phyloP scores from a whole-genome alignment of 768 basidiomycete species.

The Lyophyllum semitale region DNA sequence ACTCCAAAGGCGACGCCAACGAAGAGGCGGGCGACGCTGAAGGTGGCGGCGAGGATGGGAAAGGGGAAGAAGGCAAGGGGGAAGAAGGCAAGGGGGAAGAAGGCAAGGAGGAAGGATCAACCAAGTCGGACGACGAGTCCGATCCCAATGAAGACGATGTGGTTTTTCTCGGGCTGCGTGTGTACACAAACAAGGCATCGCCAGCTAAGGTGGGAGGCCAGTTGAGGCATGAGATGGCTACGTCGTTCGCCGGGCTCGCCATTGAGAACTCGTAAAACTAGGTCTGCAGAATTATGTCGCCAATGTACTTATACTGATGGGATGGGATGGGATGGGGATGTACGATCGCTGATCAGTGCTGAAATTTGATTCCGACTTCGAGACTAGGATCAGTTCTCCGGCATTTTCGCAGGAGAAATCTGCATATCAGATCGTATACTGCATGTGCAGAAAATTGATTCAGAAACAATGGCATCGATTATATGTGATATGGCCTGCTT shows the following conservation, averaged over 20 bases:
- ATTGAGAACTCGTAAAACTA: background rate
- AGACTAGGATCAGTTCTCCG: no score
- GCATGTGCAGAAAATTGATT: no score
- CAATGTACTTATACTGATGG: no score
- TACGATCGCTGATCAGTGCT: no score
- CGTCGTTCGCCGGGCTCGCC: slow-evolving; percentile 13
- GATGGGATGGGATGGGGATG: no score
- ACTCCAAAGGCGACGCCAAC: background rate
- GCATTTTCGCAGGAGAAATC: no score
- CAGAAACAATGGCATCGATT: no score
- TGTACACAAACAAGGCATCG: slow-evolving; percentile 36
- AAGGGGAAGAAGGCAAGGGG: background rate
- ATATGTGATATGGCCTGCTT: no score
- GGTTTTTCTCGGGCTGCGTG: slow-evolving; percentile 35
- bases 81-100: background rate
- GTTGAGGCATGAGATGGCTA: slow-evolving; percentile 26
- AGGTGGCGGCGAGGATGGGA: background rate
- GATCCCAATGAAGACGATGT: slow-evolving; percentile 16
- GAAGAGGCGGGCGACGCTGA: background rate
- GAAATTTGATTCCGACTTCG: no score
- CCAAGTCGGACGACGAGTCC: background rate
- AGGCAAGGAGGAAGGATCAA: background rate
- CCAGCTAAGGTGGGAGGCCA: slow-evolving; percentile 33
- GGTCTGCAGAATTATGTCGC: no score
- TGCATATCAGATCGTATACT: no score